A percentile compares a stretch with the other conserved stretches of the same genome.
phyloP scores from a whole-genome alignment of 1,284 basidiomycete genomes.

The Marasmius fiardii region DNA sequence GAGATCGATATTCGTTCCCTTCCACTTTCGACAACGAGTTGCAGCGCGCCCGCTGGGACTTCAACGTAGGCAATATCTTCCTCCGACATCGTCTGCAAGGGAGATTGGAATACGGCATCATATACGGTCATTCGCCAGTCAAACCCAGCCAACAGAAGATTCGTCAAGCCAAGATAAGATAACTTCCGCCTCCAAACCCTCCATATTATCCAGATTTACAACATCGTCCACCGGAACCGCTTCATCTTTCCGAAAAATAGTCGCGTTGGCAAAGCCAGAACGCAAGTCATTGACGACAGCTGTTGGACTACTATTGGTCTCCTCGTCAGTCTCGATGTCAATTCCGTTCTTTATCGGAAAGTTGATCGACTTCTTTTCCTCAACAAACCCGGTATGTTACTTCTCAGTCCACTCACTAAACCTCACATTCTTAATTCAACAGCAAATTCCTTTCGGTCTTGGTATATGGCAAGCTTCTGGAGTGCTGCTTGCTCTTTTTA shows the following conservation, averaged over 20 bases:
- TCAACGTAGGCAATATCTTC: neutral
- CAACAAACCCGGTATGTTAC: conserved; percentile 58
- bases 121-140: neutral
- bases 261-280: conserved; percentile 78
- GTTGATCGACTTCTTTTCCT: conserved; percentile 89
- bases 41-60: neutral
- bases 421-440: conserved; percentile 13
- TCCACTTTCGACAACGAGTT: neutral
- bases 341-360: conserved; percentile 89
- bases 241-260: conserved; percentile 72
- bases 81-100: neutral
- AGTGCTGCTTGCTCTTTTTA: conserved; percentile 78
- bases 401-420: neutral
- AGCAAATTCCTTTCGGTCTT: conserved; percentile 78
- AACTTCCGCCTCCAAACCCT: conserved; percentile 1
- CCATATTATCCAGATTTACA: conserved; percentile 26
- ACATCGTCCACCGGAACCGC: conserved; percentile 30
- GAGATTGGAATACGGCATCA: neutral
- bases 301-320: conserved; percentile 63
- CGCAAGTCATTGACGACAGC: conserved; percentile 69
- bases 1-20: neutral
- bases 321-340: conserved; percentile 83
- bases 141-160: neutral
- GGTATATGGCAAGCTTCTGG: conserved; percentile 81
- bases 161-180: neutral